phyloP scores from a whole-genome alignment of 2,329 filamentous ascomycete genomes.

The Knufia fluminis region DNA sequence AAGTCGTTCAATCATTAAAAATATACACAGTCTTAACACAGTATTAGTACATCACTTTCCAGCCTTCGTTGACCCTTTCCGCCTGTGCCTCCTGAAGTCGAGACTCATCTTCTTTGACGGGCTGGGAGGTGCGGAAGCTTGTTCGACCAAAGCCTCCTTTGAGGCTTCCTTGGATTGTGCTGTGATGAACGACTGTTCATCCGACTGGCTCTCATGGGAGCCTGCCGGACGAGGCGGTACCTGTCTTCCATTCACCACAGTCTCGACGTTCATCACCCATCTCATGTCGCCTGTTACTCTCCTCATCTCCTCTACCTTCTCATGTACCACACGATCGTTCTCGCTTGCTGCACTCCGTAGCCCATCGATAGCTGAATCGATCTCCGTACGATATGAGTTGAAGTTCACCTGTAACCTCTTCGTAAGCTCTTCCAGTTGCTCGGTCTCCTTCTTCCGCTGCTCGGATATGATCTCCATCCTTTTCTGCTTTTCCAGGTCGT shows the following conservation, averaged over 20 bases:
- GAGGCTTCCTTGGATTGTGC: not conserved
- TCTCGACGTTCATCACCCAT: conserved; percentile 39
- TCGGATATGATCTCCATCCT: conserved; percentile 38
- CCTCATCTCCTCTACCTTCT: conserved; percentile 32
- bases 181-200: conserved; percentile 1
- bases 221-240: not conserved
- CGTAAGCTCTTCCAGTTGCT: conserved; percentile 31
- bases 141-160: not conserved
- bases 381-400: conserved; percentile 33
- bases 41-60: conserved; percentile 11
- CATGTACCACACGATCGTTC: conserved; percentile 27
- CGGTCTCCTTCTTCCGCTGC: conserved; percentile 37
- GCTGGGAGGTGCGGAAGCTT: not conserved
- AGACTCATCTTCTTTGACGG: conserved; percentile 10
- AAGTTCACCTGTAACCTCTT: conserved; percentile 33
- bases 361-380: conserved; percentile 32
- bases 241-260: conserved; percentile 23
- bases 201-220: not conserved
- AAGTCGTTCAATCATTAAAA: conserved; percentile 16
- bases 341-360: conserved; percentile 20
- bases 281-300: conserved; percentile 38
- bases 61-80: conserved; percentile 18
- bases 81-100: conserved; percentile 16
- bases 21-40: not conserved
- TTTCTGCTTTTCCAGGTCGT: conserved; percentile 30